Conservation (phyloP, 2,329 filamentous ascomycete genomes). For the Chrysosporium queenslandicum region DNA sequence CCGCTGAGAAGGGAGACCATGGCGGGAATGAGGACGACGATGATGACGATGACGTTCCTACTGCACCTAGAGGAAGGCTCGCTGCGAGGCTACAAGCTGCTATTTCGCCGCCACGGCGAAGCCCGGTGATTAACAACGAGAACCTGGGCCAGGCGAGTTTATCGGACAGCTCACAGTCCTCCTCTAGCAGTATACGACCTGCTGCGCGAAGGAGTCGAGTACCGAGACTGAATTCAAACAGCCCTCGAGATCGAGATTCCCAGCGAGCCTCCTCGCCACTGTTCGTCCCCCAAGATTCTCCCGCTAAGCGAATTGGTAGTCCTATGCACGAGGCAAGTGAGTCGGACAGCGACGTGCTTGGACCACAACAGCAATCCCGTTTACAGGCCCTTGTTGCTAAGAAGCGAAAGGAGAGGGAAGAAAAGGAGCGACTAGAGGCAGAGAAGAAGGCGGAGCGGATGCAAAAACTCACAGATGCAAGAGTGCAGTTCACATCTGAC, state of each 20-base stretch:
- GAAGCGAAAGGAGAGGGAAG: slow-evolving; percentile 61
- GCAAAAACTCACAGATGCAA: slow-evolving; percentile 22
- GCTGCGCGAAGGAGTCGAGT: slow-evolving; percentile 19
- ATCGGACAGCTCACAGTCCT: slow-evolving; percentile 6
- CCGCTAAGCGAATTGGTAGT: background rate
- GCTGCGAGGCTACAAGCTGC: slow-evolving; percentile 52
- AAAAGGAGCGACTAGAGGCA: slow-evolving; percentile 49
- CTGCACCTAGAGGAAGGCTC: slow-evolving; percentile 53
- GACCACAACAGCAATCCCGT: slow-evolving; percentile 42
- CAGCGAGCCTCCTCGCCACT: slow-evolving; percentile 31
- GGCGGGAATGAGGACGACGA: slow-evolving; percentile 29
- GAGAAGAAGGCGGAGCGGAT: slow-evolving; percentile 32
- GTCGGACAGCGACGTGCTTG: slow-evolving; percentile 19
- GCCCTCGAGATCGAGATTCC: slow-evolving; percentile 12
- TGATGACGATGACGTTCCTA: slow-evolving; percentile 36
- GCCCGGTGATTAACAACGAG: no score
- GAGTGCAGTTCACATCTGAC: slow-evolving; percentile 28
- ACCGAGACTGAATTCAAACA: background rate
- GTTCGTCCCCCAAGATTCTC: slow-evolving; percentile 31
- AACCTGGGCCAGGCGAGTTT: background rate
- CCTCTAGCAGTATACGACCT: slow-evolving; percentile 25
- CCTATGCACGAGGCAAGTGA: background rate
- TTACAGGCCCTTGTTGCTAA: slow-evolving; percentile 63
- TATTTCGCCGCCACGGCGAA: background rate
- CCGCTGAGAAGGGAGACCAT: slow-evolving; percentile 1